These are phyloP conservation scores for Microsporum audouinii DNA, from an alignment of 2,329 filamentous ascomycete species.

Conservation along the genomic window DNA sequence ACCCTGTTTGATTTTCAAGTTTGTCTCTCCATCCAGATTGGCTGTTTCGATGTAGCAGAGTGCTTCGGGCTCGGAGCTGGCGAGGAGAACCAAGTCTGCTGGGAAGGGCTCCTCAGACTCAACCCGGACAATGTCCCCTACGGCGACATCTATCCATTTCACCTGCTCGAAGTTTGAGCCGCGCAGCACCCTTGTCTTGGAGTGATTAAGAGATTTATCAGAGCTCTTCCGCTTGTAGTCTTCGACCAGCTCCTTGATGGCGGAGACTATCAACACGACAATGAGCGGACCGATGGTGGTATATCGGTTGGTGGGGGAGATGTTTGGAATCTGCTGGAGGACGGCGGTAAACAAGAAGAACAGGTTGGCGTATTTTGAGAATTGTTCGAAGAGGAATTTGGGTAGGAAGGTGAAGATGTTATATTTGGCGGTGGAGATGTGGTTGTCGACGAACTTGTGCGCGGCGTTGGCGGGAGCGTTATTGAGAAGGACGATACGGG, in stretches of 20 bases:
- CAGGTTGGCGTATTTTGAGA: conserved; percentile 97
- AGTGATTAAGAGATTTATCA: conserved; percentile 77
- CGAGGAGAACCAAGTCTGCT: conserved; percentile 80
- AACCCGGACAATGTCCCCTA: conserved; percentile 86
- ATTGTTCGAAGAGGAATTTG: conserved; percentile 96
- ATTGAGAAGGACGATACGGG: conserved; percentile 88
- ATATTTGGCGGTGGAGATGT: conserved; percentile 96
- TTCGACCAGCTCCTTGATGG: conserved; percentile 86
- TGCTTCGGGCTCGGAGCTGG: conserved; percentile 92
- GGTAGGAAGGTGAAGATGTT: conserved; percentile 85
- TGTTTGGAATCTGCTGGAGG: conserved; percentile 86
- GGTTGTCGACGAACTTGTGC: conserved; percentile 91
- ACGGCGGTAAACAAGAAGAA: conserved; percentile 98
- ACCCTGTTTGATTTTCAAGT: conserved; percentile 96
- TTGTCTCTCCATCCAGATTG: conserved; percentile 94
- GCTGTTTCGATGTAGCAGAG: conserved; percentile 98
- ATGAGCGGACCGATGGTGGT: conserved; percentile 92
- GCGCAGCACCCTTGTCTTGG: conserved; percentile 68
- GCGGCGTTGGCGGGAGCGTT: conserved; percentile 82
- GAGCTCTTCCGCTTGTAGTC: conserved; percentile 83
- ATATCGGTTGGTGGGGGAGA: conserved; percentile 89
- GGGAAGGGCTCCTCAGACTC: conserved; percentile 93
- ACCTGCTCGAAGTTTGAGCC: conserved; percentile 76
- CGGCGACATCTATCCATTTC: conserved; percentile 85
- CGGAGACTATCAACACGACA: conserved; percentile 86